These are phyloP conservation scores for Leersia perrieri DNA, from an alignment of 176 grass and related monocot genomes.

Conservation along the genomic window DNA sequence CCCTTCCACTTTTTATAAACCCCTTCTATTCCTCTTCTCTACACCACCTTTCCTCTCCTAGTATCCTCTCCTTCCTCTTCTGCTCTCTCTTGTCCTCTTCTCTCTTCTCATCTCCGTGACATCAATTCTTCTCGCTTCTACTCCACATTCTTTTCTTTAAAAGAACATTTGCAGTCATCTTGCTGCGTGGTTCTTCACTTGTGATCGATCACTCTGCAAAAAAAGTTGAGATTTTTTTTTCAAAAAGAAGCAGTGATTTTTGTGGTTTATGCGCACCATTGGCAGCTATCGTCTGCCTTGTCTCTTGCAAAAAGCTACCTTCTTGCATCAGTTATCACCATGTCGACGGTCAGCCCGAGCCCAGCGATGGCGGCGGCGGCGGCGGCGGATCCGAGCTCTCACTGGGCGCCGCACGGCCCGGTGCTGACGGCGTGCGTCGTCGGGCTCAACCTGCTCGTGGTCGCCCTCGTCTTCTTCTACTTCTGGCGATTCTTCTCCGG, in stretches of 20 bases:
- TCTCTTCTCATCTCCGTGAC: not conserved
- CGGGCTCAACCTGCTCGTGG: slow-evolving; percentile 48
- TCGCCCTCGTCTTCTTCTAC: slow-evolving; percentile 53
- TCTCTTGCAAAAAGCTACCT: not conserved
- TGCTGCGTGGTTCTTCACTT: not conserved
- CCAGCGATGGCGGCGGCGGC: slow-evolving; percentile 26
- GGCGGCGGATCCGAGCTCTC: not conserved
- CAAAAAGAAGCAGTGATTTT: no score
- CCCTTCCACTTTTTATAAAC: slow-evolving; percentile 24
- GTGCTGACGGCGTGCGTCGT: slow-evolving; percentile 40
- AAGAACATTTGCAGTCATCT: not conserved
- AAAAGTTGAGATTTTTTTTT: not conserved
- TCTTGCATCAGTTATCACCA: slow-evolving; percentile 3
- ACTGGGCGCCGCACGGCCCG: slow-evolving; percentile 34
- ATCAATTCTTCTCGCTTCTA: no score
- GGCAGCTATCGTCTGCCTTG: not conserved
- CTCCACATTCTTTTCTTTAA: not conserved
- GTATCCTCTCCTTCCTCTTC: no score
- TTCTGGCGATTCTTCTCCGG: slow-evolving; percentile 66
- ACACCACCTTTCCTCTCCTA: no score
- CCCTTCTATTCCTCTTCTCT: not conserved
- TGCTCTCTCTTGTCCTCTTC: not conserved
- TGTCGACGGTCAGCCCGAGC: slow-evolving; percentile 16
- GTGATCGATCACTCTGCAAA: not conserved
- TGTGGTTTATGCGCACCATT: slow-evolving; percentile 34